Evolutionary conservation across 2,329 filamentous ascomycete genomes (phyloP).

Genomic region (Aspergillus nomiae): DNA sequence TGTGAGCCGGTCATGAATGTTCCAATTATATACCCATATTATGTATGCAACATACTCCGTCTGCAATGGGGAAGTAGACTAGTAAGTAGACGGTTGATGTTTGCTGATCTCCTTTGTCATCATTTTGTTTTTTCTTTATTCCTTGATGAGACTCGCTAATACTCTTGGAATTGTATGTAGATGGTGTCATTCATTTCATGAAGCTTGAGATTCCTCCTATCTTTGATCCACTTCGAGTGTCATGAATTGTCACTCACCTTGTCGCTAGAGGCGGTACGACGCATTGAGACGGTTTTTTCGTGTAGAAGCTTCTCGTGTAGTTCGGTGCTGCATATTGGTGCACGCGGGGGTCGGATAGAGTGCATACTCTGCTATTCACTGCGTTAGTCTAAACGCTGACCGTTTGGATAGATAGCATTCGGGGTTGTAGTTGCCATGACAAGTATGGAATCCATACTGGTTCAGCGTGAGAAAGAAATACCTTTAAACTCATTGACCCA

Average conservation of each 20-base stretch:
- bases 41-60: not conserved
- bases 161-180: not conserved
- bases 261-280: slow-evolving; percentile 28
- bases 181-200: slow-evolving; percentile 1
- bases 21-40: not conserved
- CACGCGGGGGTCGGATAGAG: slow-evolving; percentile 16
- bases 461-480: slow-evolving; percentile 3
- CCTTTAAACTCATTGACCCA: slow-evolving; percentile 31
- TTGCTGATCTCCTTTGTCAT: not conserved
- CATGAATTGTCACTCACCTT: slow-evolving; percentile 25
- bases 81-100: not conserved
- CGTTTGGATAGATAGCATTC: not conserved
- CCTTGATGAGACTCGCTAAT: not conserved
- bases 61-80: not conserved
- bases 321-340: slow-evolving; percentile 34
- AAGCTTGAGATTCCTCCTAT: not conserved
- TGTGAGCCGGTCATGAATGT: not conserved
- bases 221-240: slow-evolving; percentile 8
- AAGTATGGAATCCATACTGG: slow-evolving; percentile 12
- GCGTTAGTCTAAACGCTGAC: slow-evolving; percentile 18
- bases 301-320: slow-evolving; percentile 41
- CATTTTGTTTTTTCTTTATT: not conserved
- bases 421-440: slow-evolving; percentile 11
- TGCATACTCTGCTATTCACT: not conserved
- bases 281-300: slow-evolving; percentile 40